Percentiles rank a stretch among this genome's conserved stretches.
Conservation (phyloP, 1,139 yeast genomes). For the Kluyveromyces sp. region DNA sequence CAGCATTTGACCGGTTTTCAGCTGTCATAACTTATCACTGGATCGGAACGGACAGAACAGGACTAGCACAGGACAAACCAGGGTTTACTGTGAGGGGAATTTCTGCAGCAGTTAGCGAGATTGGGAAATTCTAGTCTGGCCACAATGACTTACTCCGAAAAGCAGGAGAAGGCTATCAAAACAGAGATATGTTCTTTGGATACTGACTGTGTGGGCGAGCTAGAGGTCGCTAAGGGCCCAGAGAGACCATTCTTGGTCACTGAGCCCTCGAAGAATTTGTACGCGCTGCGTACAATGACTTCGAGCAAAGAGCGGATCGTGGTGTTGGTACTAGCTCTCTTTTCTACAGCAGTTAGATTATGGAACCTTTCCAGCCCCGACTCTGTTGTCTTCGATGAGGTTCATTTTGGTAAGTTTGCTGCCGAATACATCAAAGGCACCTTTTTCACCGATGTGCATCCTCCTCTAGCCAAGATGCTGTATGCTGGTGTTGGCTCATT, state of each 20-base stretch:
- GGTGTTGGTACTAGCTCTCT: conserved; percentile 44
- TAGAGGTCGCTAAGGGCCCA: conserved; percentile 38
- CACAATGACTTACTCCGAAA: neutral
- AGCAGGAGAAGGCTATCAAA: neutral
- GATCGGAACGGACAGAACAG: neutral
- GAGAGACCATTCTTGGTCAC: conserved; percentile 37
- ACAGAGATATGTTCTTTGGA: conserved; percentile 1
- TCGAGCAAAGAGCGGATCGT: conserved; percentile 35
- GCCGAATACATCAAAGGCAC: conserved; percentile 62
- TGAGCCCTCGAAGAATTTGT: conserved; percentile 38
- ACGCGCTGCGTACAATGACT: conserved; percentile 34
- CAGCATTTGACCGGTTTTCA: neutral
- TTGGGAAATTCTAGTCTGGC: neutral
- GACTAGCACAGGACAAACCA: no score
- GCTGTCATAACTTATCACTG: no score
- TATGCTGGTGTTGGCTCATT: conserved; percentile 68
- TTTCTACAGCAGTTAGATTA: conserved; percentile 54
- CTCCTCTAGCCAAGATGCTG: conserved; percentile 86
- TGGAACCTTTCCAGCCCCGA: conserved; percentile 58
- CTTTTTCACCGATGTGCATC: conserved; percentile 90
- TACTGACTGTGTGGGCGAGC: conserved; percentile 42
- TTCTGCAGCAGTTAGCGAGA: no score
- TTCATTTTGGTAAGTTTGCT: conserved; percentile 76
- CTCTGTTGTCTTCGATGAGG: conserved; percentile 91
- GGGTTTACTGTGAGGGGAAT: no score